Conservation (phyloP, 148 eudicot species). For the Persicaria maculosa region DNA sequence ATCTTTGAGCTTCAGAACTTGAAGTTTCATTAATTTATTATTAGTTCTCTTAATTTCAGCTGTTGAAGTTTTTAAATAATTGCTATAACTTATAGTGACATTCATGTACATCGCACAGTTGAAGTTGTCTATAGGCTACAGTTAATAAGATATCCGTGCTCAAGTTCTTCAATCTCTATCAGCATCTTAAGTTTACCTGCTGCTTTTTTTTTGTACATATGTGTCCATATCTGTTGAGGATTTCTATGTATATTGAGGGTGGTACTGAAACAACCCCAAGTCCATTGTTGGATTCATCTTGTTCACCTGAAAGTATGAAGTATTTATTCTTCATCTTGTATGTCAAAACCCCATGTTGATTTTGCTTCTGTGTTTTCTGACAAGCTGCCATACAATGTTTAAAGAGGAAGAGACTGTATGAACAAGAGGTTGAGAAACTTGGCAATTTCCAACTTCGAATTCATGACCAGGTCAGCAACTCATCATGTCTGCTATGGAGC, state of each 20-base stretch:
- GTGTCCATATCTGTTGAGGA: not conserved
- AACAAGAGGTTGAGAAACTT: slow-evolving; percentile 79
- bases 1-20: not conserved
- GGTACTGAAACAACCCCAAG: not conserved
- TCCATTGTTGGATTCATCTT: not conserved
- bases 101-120: not conserved
- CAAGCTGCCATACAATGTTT: slow-evolving; percentile 84
- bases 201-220: not conserved
- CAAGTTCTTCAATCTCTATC: not conserved
- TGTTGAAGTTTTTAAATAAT: not conserved
- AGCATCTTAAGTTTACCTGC: not conserved
- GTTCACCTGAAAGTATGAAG: not conserved
- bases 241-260: not conserved
- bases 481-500: slow-evolving; percentile 5
- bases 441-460: slow-evolving; percentile 84
- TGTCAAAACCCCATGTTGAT: slow-evolving; percentile 9
- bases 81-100: not conserved
- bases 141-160: not conserved
- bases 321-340: not conserved
- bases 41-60: not conserved
- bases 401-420: slow-evolving; percentile 76
- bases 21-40: not conserved
- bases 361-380: slow-evolving; percentile 8
- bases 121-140: not conserved
- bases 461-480: slow-evolving; percentile 65